phyloP scores from a whole-genome alignment of 2,329 filamentous ascomycete genomes.

The Diaporthe citrichinensis region DNA sequence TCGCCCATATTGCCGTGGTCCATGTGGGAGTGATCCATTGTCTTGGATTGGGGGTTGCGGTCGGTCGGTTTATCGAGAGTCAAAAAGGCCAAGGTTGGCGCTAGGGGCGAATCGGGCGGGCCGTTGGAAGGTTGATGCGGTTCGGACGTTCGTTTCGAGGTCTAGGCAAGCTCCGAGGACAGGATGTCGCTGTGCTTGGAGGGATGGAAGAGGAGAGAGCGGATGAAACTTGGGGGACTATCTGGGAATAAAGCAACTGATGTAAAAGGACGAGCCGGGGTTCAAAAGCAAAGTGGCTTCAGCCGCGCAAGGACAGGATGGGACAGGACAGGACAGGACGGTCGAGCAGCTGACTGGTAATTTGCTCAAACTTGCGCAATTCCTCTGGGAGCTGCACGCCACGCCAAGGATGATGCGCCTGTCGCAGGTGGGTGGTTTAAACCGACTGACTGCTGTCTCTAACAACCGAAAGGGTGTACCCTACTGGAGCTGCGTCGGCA shows the following conservation, averaged over 20 bases:
- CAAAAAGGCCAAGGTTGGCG: slow-evolving; percentile 37
- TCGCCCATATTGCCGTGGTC: slow-evolving; percentile 68
- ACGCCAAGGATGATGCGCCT: slow-evolving; percentile 20
- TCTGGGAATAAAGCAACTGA: neutral
- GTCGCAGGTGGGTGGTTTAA: slow-evolving; percentile 17
- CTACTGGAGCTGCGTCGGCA: neutral
- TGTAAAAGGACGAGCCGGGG: slow-evolving; percentile 3
- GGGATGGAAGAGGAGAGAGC: neutral
- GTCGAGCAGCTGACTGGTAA: slow-evolving; percentile 35
- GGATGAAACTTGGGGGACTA: neutral
- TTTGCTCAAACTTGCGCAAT: slow-evolving; percentile 37
- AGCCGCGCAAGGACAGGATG: neutral
- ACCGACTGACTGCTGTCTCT: slow-evolving; percentile 5
- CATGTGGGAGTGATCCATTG: slow-evolving; percentile 61
- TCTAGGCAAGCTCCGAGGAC: neutral
- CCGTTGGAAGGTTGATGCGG: slow-evolving; percentile 5
- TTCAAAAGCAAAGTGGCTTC: slow-evolving; percentile 12
- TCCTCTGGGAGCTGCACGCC: slow-evolving; percentile 14
- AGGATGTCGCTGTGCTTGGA: neutral
- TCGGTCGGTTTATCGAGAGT: slow-evolving; percentile 25
- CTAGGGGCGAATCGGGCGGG: neutral
- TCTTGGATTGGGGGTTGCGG: slow-evolving; percentile 43
- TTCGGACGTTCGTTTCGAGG: slow-evolving; percentile 11
- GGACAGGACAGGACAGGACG: neutral
- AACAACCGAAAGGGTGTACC: neutral